Evolutionary conservation across 163 green algal species (phyloP), one percentile per base, ranked within the genome.

Genomic region (Scenedesmus sp.): DNA sequence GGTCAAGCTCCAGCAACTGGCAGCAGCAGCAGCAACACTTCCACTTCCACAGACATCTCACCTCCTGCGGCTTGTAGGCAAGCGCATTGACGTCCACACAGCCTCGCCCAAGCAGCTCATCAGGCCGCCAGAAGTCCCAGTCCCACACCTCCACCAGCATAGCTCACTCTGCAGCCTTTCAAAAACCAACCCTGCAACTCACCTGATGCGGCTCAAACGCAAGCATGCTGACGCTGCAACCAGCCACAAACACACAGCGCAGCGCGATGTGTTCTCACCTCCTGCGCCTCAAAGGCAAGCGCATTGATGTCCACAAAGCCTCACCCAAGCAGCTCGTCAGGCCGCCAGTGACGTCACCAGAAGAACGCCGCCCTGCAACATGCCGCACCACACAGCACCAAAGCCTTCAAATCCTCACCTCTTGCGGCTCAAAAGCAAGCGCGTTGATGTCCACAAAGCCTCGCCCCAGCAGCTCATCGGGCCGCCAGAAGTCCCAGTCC

Each of bases 391-490:
- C 26, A 82, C 13, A 1, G 4, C 26, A 56, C 26, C 13, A 20
- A 70, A 15, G 62, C 10, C 13, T 70, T 70, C 10, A 12, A 70
- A 70, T 20, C 62, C 83, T 0, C 60, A 93, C 90, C 90, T 93
- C 90, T 16, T 79, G n/a, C 6, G 90, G 90, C 64, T 93, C 90
- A 79, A 93, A 91, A 12, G 90, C 76, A 4, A 93, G 85, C 10
- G 26, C 57, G 6, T 83, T 84, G 74, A 93, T 82, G 60, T 93
- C 85, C 2, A 93, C 67, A 10, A 91, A 91, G 26, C 67, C 90
- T 3, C 86, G 52, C 13, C 90, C 90, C 76, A 93, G 85, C 59
- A 91, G 77, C 85, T 93, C 90, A 77, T 93, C 90, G 16, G 90
- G 84, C 46, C 86, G 54, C 90, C 85, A 91, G 12, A 91, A 84